Evolutionary conservation across 768 basidiomycete genomes (phyloP).

Genomic region (Boletus edulis): DNA sequence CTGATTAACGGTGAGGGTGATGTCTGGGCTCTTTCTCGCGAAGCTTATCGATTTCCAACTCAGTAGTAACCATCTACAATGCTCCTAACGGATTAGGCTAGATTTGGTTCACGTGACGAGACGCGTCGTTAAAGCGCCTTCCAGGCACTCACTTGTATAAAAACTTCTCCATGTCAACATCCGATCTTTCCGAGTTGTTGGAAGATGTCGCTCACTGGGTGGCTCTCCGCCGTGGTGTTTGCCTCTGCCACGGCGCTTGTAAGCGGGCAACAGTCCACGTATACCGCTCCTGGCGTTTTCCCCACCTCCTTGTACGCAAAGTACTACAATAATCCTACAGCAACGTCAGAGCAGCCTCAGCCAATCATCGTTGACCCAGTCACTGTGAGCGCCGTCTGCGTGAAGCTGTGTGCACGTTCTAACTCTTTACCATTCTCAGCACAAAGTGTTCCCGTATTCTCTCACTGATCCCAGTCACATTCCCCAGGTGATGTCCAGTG

Average conservation of each 20-base stretch:
- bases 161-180: background rate
- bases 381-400: constrained; percentile 38
- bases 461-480: constrained; percentile 64
- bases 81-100: too few relatives aligned
- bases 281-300: constrained; percentile 59
- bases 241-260: constrained; percentile 1
- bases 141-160: constrained; percentile 3
- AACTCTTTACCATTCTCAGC: constrained; percentile 37
- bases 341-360: constrained; percentile 69
- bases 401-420: background rate
- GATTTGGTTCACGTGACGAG: too few relatives aligned
- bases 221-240: constrained; percentile 6
- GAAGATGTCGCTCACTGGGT: too few relatives aligned
- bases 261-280: constrained; percentile 26
- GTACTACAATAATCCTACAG: constrained; percentile 74
- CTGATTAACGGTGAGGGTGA: constrained; percentile 8
- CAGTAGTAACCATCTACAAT: too few relatives aligned
- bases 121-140: background rate
- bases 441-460: constrained; percentile 53
- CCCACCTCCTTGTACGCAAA: constrained; percentile 61
- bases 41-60: background rate
- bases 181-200: background rate
- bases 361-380: constrained; percentile 76
- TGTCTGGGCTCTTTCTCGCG: background rate
- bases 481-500: constrained; percentile 36